A percentile compares a stretch with the other conserved stretches of the same genome.
Evolutionary conservation across 2,329 filamentous ascomycete genomes (phyloP).

Genomic region (Fusarium foetens): DNA sequence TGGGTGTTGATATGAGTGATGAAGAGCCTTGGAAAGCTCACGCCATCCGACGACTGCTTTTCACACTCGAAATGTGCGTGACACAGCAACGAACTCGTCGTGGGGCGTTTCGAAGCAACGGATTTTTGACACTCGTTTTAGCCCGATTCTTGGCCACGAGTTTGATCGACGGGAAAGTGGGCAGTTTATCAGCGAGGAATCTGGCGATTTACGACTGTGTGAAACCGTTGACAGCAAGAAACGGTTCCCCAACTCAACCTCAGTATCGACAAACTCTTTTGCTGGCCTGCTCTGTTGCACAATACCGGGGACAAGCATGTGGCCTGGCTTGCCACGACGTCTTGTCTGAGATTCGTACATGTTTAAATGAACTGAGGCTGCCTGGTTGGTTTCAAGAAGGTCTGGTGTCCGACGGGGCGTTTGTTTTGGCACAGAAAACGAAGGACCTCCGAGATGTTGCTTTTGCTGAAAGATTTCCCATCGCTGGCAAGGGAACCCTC

Average conservation of each 20-base stretch:
- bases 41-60: slow-evolving; percentile 40
- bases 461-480: slow-evolving; percentile 60
- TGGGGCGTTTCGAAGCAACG: slow-evolving; percentile 15
- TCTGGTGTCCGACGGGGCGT: slow-evolving; percentile 60
- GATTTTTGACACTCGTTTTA: slow-evolving; percentile 42
- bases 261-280: slow-evolving; percentile 47
- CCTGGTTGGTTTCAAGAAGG: slow-evolving; percentile 48
- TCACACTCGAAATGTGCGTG: slow-evolving; percentile 43
- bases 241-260: slow-evolving; percentile 21
- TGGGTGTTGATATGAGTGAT: slow-evolving; percentile 10
- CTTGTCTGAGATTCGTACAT: slow-evolving; percentile 54
- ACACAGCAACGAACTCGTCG: slow-evolving; percentile 24
- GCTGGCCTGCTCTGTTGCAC: slow-evolving; percentile 58
- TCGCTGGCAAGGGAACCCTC: slow-evolving; percentile 9
- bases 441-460: slow-evolving; percentile 64
- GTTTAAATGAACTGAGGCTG: slow-evolving; percentile 51
- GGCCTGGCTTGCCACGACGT: slow-evolving; percentile 52
- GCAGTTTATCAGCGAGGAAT: slow-evolving; percentile 24
- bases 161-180: slow-evolving; percentile 26
- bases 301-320: slow-evolving; percentile 57
- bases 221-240: slow-evolving; percentile 28
- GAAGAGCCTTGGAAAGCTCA: slow-evolving; percentile 15
- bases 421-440: slow-evolving; percentile 62
- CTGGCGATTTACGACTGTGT: slow-evolving; percentile 38
- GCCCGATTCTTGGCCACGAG: slow-evolving; percentile 44